Base-by-base conservation (phyloP, 352 stramenopile species). In the Phytophthora citrophthora region DNA sequence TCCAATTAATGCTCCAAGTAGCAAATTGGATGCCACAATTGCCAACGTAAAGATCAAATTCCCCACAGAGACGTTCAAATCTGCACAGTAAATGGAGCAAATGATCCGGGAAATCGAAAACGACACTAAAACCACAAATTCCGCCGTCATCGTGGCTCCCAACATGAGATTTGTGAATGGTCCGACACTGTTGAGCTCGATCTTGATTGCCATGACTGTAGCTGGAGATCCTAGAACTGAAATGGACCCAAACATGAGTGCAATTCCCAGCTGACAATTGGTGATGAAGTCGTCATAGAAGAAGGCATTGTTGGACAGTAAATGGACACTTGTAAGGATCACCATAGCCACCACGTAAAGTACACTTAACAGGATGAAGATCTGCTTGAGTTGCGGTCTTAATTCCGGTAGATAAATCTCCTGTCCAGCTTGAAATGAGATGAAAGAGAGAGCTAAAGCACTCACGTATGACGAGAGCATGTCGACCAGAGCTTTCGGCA, bases 131-230 rank as follows among this genome's bases (percentile, higher is more conserved):
- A 91, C 83, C 10, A 91, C 70, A 31, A 91, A 89, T 60, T 91
- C 83, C 39, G 83, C 78, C 4, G 67, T 79, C 83, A 91, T 91
- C 6, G 79, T 89, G 8, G 77, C 68, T 8, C 83, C 83, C 11
- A 91, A 69, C 83, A 90, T 90, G 46, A 91, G 69, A 61, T 86
- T 89, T 5, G 83, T 91, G 58, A 91, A 91, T 5, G 79, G 79
- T 2, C 83, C 83, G 41, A 88, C 83, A 26, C 80, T 88, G 45
- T 91, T 88, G 51, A 89, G 72, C 52, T 91, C 81, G 48, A 89
- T 91, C 68, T 91, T 89, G 66, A 91, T 89, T 15, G 81, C 83
- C 81, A 91, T 89, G 40, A 89, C 79, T 10, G 83, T 91, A 6
- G 80, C 74, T 0, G 83, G 83, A 11, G 83, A 91, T 2, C 72